phyloP scores from a whole-genome alignment of 2,329 filamentous ascomycete species.

The Xylariaceae sp. region DNA sequence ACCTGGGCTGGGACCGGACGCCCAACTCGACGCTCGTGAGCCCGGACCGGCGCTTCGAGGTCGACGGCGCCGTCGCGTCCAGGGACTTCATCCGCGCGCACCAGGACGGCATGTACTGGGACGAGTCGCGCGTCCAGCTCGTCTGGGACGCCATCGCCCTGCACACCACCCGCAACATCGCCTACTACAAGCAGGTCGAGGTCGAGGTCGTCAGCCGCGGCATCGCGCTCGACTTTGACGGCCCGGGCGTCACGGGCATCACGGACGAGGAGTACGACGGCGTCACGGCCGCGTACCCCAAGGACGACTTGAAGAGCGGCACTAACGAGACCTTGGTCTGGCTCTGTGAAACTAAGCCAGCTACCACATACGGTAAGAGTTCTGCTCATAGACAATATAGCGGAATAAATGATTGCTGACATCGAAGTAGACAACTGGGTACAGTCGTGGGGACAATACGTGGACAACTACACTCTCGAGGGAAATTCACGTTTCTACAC shows the following conservation, averaged over 20 bases:
- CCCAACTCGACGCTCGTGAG: constrained; percentile 22
- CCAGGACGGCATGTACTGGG: constrained; percentile 25
- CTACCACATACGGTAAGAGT: constrained; percentile 24
- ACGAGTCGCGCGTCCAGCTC: constrained; percentile 23
- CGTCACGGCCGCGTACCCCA: constrained; percentile 20
- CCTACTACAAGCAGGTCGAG: constrained; percentile 28
- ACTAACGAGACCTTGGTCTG: constrained; percentile 30
- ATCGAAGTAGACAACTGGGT: constrained; percentile 14
- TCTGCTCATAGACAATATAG: constrained; percentile 3
- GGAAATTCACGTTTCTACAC: constrained; percentile 21
- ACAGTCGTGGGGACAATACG: constrained; percentile 23
- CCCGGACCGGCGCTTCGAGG: constrained; percentile 32
- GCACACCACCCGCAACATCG: constrained; percentile 32
- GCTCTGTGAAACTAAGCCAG: constrained; percentile 26
- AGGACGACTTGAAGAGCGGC: constrained; percentile 23
- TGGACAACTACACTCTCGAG: constrained; percentile 14
- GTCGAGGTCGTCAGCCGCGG: constrained; percentile 23
- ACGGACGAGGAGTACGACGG: constrained; percentile 21
- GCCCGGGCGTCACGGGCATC: constrained; percentile 10
- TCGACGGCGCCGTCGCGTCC: constrained; percentile 34
- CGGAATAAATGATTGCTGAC: background rate
- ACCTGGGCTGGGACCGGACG: constrained; percentile 32
- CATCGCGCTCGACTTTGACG: constrained; percentile 30
- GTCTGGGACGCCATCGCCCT: constrained; percentile 32
- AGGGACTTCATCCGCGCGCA: constrained; percentile 27